Evolutionary conservation across 495 filamentous ascomycete species (phyloP).

Genomic region (Patellaria atrata): DNA sequence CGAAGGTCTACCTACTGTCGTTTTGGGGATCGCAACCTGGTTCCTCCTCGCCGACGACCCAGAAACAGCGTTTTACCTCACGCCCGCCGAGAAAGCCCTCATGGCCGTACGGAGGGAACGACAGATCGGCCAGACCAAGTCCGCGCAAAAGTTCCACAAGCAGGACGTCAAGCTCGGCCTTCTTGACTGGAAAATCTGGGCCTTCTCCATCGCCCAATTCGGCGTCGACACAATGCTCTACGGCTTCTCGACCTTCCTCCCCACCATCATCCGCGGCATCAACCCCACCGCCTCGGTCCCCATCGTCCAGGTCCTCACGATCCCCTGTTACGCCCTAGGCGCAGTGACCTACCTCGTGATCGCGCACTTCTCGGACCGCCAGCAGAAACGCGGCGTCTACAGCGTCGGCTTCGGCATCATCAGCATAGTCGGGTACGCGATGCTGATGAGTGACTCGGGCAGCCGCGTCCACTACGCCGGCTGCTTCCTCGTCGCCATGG

Average conservation of each 20-base stretch:
- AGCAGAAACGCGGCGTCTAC: conserved; percentile 47
- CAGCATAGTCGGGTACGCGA: conserved; percentile 52
- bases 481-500: conserved; percentile 55
- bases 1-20: conserved; percentile 54
- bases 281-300: conserved; percentile 42
- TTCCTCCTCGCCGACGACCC: conserved; percentile 53
- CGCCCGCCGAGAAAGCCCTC: conserved; percentile 18
- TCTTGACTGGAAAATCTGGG: conserved; percentile 49
- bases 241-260: conserved; percentile 61
- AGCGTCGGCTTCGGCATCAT: conserved; percentile 41
- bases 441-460: conserved; percentile 44
- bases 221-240: conserved; percentile 62
- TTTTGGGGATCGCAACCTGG: conserved; percentile 45
- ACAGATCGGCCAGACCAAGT: conserved; percentile 43
- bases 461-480: conserved; percentile 55
- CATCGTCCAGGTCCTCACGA: conserved; percentile 59
- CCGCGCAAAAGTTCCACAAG: conserved; percentile 46
- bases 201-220: conserved; percentile 53
- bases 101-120: conserved; percentile 12
- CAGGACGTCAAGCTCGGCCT: conserved; percentile 37
- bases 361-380: conserved; percentile 45
- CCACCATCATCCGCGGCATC: conserved; percentile 60
- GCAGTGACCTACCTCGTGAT: conserved; percentile 48
- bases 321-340: conserved; percentile 60
- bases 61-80: conserved; percentile 26